Evolutionary conservation across 345 rosid species (phyloP).

Genomic region (Arabidopsis thaliana): DNA sequence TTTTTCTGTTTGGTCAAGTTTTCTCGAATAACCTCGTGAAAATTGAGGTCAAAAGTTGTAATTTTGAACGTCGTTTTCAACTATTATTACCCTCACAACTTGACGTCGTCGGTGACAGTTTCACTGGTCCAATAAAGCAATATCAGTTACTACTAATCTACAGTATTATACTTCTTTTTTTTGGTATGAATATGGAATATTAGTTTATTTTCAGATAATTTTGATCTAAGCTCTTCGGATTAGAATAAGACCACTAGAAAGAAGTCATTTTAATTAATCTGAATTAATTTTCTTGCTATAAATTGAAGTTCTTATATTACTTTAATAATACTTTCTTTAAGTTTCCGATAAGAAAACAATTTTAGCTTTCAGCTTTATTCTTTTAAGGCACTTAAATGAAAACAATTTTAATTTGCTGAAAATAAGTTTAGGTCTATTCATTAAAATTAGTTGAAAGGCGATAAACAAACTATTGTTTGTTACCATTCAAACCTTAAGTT

Average conservation of each 20-base stretch:
- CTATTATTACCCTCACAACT: conserved; percentile 33
- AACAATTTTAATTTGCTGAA: neutral
- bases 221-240: conserved; percentile 5
- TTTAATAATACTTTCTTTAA: neutral
- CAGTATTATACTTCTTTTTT: neutral
- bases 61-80: conserved; percentile 29
- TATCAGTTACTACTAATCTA: conserved; percentile 9
- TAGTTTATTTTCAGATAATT: neutral
- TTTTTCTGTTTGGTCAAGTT: neutral
- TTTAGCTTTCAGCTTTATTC: neutral
- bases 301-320: neutral
- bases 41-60: conserved; percentile 9
- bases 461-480: neutral
- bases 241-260: conserved; percentile 1
- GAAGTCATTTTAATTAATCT: neutral
- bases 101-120: conserved; percentile 41
- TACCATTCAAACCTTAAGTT: neutral
- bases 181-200: neutral
- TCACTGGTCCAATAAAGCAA: conserved; percentile 29
- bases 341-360: neutral
- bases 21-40: neutral
- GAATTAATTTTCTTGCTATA: too few species aligned
- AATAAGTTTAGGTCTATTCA: neutral
- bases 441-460: conserved; percentile 6
- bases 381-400: neutral